A percentile compares a stretch with the other conserved stretches of the same genome.
Evolutionary conservation across 2,329 filamentous ascomycete species (phyloP).

Genomic region (Aspergillus sp.): DNA sequence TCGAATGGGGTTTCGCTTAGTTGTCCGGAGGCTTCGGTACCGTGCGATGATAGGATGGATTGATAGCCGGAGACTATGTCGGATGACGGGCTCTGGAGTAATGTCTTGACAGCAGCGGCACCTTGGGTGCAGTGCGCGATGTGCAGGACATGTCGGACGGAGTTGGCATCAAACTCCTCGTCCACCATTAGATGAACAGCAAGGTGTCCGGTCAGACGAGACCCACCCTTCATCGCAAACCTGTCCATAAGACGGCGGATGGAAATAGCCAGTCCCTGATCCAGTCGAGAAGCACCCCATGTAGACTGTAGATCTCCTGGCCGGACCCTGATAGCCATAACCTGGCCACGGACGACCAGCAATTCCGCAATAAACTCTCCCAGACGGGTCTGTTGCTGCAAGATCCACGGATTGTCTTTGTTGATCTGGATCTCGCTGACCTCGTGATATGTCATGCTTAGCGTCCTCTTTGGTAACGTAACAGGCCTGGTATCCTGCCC

Average conservation of each 20-base stretch:
- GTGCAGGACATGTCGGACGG: constrained; percentile 28
- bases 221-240: constrained; percentile 47
- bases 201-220: constrained; percentile 60
- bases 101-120: constrained; percentile 16
- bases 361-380: constrained; percentile 67
- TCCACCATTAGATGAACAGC: constrained; percentile 65
- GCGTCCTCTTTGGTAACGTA: constrained; percentile 51
- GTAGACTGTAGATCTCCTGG: constrained; percentile 58
- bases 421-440: constrained; percentile 52
- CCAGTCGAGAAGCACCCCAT: constrained; percentile 53
- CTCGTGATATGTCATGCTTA: constrained; percentile 49
- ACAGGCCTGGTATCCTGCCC: constrained; percentile 52
- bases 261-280: constrained; percentile 49
- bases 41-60: constrained; percentile 13
- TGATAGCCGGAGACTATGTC: constrained; percentile 23
- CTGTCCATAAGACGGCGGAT: constrained; percentile 60
- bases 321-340: constrained; percentile 62
- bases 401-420: constrained; percentile 52
- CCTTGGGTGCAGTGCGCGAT: constrained; percentile 28
- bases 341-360: constrained; percentile 57
- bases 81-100: constrained; percentile 25
- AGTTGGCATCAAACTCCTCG: constrained; percentile 28
- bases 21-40: constrained; percentile 5
- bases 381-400: constrained; percentile 62
- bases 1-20: constrained; percentile 7